Base-by-base conservation (phyloP, 1,284 basidiomycete genomes). In the Rhodofomes roseus region DNA sequence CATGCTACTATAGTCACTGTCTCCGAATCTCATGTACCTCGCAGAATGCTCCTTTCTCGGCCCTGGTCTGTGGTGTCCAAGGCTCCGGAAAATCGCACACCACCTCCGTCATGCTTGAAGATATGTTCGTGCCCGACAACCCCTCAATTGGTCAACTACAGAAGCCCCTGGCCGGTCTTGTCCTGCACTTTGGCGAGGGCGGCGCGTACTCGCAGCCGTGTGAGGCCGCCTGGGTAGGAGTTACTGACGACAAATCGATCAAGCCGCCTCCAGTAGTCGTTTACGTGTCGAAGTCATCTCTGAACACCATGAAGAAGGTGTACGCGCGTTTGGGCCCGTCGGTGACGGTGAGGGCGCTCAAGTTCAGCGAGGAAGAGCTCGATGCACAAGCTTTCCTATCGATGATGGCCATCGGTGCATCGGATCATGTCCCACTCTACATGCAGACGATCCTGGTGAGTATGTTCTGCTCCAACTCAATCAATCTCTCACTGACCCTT, bases 41-140 rank as follows among this genome's bases (percentile, higher is more conserved):
- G 4, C 4, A 29, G 75, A 75, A 76, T 50, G 69, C 74, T 0
- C 74, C 76, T 0, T 69, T 76, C 54, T 76, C 75, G 8, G 69
- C 71, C 0, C 58, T 74, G 8, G 72, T 72, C 25, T 74, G 68
- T 55, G 71, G 71, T 9, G 69, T 74, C 12, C 70, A 73, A 77
- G 84, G 87, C 0, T 85, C 86, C 0, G 87, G 87, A 20, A 90
- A 90, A 66, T 89, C 86, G 0, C 87, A 90, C 54, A 89, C 85
- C 0, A 81, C 89, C 0, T 83, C 86, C 0, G 79, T 86, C 0
- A 73, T 90, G 4, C 69, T 90, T 0, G 89, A 90, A 66, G 85
- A 77, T 55, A 87, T 89, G 84, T 75, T 90, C 20, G 81, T 90
- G 11, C 66, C 82, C 0, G 70, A 75, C 9, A 77, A 79, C 55